Evolutionary conservation across 805 yeast genomes (phyloP).

Genomic region (Novakomyces olei): DNA sequence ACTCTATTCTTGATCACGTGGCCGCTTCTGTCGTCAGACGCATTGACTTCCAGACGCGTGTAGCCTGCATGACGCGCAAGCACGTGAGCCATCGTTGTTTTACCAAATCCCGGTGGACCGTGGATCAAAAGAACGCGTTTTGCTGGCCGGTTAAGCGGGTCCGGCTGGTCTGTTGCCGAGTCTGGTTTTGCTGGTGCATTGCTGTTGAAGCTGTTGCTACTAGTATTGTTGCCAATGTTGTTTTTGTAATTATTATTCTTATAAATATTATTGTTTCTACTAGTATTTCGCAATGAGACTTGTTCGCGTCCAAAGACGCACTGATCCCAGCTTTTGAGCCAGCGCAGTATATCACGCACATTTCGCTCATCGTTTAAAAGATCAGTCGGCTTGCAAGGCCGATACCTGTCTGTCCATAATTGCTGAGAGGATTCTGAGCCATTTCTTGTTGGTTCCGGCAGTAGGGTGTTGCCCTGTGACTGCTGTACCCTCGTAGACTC

Average conservation of each 20-base stretch:
- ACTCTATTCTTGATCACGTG: constrained; percentile 32
- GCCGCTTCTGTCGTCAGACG: constrained; percentile 57
- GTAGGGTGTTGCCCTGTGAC: too few relatives aligned
- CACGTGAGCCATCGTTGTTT: constrained; percentile 71
- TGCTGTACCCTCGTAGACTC: too few relatives aligned
- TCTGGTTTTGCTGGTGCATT: not conserved
- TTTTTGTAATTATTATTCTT: too few relatives aligned
- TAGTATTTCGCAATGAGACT: too few relatives aligned
- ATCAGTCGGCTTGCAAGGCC: constrained; percentile 2
- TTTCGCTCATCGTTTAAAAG: constrained; percentile 15
- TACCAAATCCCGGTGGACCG: constrained; percentile 90
- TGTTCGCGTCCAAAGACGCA: constrained; percentile 20
- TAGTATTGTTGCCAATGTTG: too few relatives aligned
- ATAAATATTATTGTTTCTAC: too few relatives aligned
- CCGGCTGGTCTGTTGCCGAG: not conserved
- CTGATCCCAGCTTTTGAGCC: constrained; percentile 49
- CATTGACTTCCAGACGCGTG: constrained; percentile 63
- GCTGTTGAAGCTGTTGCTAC: not conserved
- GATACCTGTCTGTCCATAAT: constrained; percentile 3
- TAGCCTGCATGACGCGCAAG: constrained; percentile 67
- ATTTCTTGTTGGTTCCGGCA: too few relatives aligned
- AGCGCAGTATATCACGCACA: constrained; percentile 34
- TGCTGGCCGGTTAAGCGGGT: constrained; percentile 27
- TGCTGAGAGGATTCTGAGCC: too few relatives aligned
- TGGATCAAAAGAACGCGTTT: constrained; percentile 49